Conservation (phyloP, 129 eudicot genomes). For the Logfia minima region DNA sequence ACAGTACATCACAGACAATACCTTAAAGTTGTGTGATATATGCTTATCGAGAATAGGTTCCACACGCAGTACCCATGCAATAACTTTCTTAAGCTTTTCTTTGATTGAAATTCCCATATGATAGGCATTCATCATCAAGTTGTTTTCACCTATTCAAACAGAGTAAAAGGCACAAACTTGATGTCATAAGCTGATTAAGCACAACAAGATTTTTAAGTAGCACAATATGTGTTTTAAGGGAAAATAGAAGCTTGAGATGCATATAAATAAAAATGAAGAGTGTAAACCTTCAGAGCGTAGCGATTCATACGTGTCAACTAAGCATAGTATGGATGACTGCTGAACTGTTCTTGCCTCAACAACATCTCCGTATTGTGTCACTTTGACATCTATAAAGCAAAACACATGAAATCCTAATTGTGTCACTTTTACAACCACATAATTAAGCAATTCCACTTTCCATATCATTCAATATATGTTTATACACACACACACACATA, state of each 20-base stretch:
- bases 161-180: background rate
- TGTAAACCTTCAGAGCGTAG: slow-evolving; percentile 47
- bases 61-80: slow-evolving; percentile 62
- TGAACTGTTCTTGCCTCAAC: slow-evolving; percentile 73
- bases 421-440: slow-evolving; percentile 63
- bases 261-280: slow-evolving; percentile 19
- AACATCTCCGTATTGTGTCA: slow-evolving; percentile 54
- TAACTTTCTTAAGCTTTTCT: slow-evolving; percentile 68
- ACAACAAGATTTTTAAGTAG: background rate
- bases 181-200: slow-evolving; percentile 12
- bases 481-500: too few species aligned
- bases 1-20: slow-evolving; percentile 21
- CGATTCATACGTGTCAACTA: slow-evolving; percentile 44
- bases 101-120: slow-evolving; percentile 51
- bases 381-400: slow-evolving; percentile 59
- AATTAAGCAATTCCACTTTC: background rate
- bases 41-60: slow-evolving; percentile 43
- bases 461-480: background rate
- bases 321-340: slow-evolving; percentile 57
- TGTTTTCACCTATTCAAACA: slow-evolving; percentile 47
- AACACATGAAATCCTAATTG: slow-evolving; percentile 24
- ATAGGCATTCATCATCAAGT: slow-evolving; percentile 38
- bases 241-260: slow-evolving; percentile 9
- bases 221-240: background rate
- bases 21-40: slow-evolving; percentile 40